phyloP scores from a whole-genome alignment of 2,329 filamentous ascomycete species.

The Diplodia seriata region DNA sequence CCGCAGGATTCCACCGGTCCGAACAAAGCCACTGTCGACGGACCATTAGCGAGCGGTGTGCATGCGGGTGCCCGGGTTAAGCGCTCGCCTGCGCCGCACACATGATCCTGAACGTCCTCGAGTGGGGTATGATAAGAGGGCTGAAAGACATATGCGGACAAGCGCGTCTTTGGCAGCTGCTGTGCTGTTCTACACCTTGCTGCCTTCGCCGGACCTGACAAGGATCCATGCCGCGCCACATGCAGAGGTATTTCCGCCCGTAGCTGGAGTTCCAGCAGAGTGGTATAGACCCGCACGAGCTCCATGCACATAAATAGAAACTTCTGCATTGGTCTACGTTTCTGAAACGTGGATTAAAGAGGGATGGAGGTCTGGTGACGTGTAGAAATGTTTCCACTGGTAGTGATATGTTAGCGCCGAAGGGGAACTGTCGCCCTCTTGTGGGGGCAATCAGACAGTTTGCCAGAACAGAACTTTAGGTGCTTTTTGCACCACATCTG shows the following conservation, averaged over 20 bases:
- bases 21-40: not conserved
- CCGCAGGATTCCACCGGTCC: not conserved
- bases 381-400: not conserved
- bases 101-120: not conserved
- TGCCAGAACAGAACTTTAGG: not conserved
- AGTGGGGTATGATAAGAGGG: constrained; percentile 2
- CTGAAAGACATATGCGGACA: not conserved
- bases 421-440: not conserved
- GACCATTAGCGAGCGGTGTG: constrained; percentile 12
- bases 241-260: not conserved
- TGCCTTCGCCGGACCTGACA: constrained; percentile 1
- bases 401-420: not conserved
- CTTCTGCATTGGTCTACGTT: constrained; percentile 1
- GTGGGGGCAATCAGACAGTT: not conserved
- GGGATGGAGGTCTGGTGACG: constrained; percentile 4
- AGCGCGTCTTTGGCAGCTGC: not conserved
- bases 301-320: constrained; percentile 8
- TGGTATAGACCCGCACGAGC: constrained; percentile 4
- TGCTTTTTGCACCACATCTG: not conserved
- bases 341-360: constrained; percentile 1
- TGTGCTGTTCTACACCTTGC: constrained; percentile 5
- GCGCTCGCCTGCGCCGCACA: constrained; percentile 27
- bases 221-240: not conserved
- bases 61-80: constrained; percentile 15
- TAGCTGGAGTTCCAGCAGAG: not conserved